A percentile compares a stretch with the other conserved stretches of the same genome.
Evolutionary conservation across 2,329 filamentous ascomycete genomes (phyloP).

Genomic region (Aspergillus eucalypticola): DNA sequence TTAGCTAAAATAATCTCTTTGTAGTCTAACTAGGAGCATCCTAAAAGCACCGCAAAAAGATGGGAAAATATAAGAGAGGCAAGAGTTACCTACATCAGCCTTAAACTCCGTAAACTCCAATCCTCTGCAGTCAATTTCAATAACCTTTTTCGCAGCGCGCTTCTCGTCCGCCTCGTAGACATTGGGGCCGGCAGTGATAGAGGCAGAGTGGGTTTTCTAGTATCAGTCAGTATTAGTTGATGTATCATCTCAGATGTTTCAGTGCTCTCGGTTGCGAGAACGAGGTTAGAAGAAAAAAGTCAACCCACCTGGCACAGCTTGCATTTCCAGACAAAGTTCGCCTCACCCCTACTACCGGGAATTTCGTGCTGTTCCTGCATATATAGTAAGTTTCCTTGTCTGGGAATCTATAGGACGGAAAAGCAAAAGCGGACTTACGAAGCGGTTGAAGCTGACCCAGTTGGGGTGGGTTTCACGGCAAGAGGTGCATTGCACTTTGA

Average conservation of each 20-base stretch:
- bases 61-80: neutral
- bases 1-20: conserved; percentile 2
- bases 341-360: conserved; percentile 89
- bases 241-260: neutral
- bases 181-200: conserved; percentile 72
- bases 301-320: conserved; percentile 87
- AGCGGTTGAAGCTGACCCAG: conserved; percentile 80
- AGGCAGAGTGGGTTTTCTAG: conserved; percentile 63
- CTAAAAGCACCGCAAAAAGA: neutral
- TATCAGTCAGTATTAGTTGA: neutral
- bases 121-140: conserved; percentile 92
- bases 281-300: neutral
- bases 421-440: conserved; percentile 62
- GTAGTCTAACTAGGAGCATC: neutral
- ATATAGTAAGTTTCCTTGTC: neutral
- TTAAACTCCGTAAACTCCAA: conserved; percentile 90
- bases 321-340: conserved; percentile 99
- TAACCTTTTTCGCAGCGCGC: conserved; percentile 72
- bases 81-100: conserved; percentile 66
- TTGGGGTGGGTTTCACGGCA: conserved; percentile 91
- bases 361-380: conserved; percentile 82
- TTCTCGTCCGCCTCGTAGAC: conserved; percentile 58
- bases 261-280: neutral
- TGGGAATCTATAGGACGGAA: neutral
- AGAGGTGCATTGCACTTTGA: conserved; percentile 97